Evolutionary conservation across 2,329 filamentous ascomycete species (phyloP).

Genomic region (Aaosphaeria pasadenensis): DNA sequence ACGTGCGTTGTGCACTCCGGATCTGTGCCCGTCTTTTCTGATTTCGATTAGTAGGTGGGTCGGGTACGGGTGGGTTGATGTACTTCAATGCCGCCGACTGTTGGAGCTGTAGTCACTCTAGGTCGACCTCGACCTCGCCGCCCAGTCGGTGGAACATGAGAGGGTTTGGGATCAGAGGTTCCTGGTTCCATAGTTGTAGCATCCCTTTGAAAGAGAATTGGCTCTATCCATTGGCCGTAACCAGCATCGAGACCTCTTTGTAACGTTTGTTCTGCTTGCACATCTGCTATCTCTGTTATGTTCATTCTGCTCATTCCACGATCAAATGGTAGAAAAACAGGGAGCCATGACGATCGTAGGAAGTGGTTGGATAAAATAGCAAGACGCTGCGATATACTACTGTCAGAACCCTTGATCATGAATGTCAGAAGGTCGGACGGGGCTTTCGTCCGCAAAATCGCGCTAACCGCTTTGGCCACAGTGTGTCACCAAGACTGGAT

Average conservation of each 20-base stretch:
- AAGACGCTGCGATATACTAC: too few relatives aligned
- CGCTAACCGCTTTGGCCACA: too few relatives aligned
- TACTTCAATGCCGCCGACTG: slow-evolving; percentile 21
- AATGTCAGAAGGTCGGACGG: too few relatives aligned
- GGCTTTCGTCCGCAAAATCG: too few relatives aligned
- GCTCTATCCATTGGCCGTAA: background rate
- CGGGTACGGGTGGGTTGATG: background rate
- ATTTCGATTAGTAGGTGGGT: background rate
- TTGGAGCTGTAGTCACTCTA: slow-evolving; percentile 9
- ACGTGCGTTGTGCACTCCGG: slow-evolving; percentile 18
- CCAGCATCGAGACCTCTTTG: background rate
- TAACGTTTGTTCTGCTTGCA: background rate
- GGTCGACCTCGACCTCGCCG: slow-evolving; percentile 18
- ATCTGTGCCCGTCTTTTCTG: slow-evolving; percentile 26
- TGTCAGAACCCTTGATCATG: too few relatives aligned
- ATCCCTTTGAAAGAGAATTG: background rate
- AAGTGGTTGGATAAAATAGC: too few relatives aligned
- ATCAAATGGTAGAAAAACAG: too few relatives aligned
- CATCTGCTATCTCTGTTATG: too few relatives aligned
- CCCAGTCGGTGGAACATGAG: background rate
- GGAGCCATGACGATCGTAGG: too few relatives aligned
- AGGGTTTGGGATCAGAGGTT: background rate
- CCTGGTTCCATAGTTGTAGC: background rate
- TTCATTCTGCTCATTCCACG: too few relatives aligned
- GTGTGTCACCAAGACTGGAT: too few relatives aligned